phyloP scores from a whole-genome alignment of 768 basidiomycete species.

The Phanerochaete sordida region DNA sequence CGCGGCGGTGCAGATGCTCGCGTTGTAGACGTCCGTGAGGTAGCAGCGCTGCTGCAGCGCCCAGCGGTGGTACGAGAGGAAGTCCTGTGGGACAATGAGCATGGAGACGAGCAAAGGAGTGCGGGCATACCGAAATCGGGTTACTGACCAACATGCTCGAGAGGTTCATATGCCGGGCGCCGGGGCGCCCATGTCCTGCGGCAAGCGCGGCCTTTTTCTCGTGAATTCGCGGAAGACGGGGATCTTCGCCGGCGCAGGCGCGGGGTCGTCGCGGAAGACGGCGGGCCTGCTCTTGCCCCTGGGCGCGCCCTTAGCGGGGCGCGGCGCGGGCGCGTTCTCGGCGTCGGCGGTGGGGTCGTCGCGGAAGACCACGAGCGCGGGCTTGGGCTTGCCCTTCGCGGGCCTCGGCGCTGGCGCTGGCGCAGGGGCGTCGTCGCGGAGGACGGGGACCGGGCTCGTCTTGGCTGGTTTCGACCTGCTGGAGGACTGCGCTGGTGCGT shows the following conservation, averaged over 20 bases:
- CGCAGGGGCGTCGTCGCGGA: no score
- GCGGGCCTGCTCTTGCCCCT: slow-evolving; percentile 6
- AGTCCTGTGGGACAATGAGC: slow-evolving; percentile 16
- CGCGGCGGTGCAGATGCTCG: background rate
- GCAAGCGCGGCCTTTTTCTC: slow-evolving; percentile 28
- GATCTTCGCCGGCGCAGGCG: background rate
- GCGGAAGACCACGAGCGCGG: background rate
- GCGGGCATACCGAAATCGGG: slow-evolving; percentile 13
- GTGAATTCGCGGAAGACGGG: slow-evolving; percentile 22
- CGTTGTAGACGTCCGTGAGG: slow-evolving; percentile 4
- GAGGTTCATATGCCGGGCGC: slow-evolving; percentile 26
- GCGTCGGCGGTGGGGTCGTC: background rate
- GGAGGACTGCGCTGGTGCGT: no score
- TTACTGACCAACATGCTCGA: slow-evolving; percentile 30
- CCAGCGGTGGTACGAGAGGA: slow-evolving; percentile 26
- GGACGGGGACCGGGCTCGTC: no score
- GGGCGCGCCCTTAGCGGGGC: background rate
- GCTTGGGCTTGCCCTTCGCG: background rate
- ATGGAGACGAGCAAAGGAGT: background rate
- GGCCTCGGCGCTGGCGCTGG: background rate
- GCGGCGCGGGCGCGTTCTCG: background rate
- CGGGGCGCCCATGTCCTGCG: slow-evolving; percentile 11
- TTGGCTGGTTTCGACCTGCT: no score
- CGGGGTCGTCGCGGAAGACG: slow-evolving; percentile 7
- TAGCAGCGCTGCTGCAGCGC: slow-evolving; percentile 26